Conservation (phyloP, 306 rosid genomes). For the Corylus americana region DNA sequence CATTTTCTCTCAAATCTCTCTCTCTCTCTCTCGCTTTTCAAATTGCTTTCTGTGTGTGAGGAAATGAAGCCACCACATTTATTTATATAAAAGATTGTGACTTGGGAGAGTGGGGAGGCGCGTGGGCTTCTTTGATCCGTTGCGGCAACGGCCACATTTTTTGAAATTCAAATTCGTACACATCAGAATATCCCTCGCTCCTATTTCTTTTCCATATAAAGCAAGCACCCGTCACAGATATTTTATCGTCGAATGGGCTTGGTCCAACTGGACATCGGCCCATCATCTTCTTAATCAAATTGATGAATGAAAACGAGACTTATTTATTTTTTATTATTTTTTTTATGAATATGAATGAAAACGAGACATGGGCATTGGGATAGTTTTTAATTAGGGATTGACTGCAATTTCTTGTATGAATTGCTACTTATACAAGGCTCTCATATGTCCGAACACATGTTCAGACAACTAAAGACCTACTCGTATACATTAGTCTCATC, state of each 20-base stretch:
- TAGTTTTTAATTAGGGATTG: too few species aligned
- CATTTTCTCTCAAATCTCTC: constrained; percentile 18
- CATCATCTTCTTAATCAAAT: neutral
- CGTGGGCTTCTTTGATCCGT: constrained; percentile 16
- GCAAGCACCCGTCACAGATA: neutral
- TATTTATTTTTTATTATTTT: too few species aligned
- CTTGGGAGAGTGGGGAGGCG: neutral
- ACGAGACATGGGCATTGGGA: too few species aligned
- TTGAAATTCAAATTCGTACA: constrained; percentile 54
- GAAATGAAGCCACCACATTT: neutral
- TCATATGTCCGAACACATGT: too few species aligned
- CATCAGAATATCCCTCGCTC: neutral
- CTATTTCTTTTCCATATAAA: neutral
- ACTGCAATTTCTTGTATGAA: too few species aligned
- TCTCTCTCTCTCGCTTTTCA: constrained; percentile 6
- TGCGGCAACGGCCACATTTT: constrained; percentile 47
- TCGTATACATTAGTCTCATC: too few species aligned
- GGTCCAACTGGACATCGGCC: neutral
- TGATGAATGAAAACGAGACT: too few species aligned
- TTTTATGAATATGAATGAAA: too few species aligned
- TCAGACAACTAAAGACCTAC: too few species aligned
- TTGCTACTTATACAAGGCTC: too few species aligned
- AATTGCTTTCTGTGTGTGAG: neutral
- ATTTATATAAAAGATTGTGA: neutral
- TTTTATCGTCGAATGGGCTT: neutral